Conservation (phyloP, 1,284 basidiomycete species). For the Trametes hirsuta region DNA sequence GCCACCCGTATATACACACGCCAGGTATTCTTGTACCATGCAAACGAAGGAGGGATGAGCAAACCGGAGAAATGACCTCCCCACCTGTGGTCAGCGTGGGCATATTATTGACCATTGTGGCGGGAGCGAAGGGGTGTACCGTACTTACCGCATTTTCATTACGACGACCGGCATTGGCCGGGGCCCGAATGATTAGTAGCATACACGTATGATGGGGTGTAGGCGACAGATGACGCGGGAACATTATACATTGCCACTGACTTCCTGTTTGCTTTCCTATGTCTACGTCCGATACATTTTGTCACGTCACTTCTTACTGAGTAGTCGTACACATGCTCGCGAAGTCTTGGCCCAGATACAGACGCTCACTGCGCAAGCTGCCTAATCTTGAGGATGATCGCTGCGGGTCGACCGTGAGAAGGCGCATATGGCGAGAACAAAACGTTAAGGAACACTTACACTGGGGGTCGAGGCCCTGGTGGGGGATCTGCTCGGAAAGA, state of each 20-base stretch:
- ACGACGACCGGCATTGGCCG: no score
- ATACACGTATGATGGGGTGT: no score
- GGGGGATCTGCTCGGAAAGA: slow-evolving; percentile 79
- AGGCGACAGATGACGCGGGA: background rate
- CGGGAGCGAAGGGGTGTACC: no score
- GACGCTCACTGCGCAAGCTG: slow-evolving; percentile 40
- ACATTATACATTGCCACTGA: slow-evolving; percentile 3
- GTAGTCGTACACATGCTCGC: slow-evolving; percentile 18
- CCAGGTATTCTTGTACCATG: no score
- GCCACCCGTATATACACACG: no score
- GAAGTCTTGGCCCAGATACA: background rate
- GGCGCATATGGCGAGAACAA: background rate
- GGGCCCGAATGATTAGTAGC: no score
- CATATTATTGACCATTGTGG: no score
- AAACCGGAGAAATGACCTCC: no score
- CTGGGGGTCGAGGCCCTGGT: slow-evolving; percentile 74
- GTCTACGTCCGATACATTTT: slow-evolving; percentile 6
- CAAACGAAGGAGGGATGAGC: no score
- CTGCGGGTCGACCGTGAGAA: slow-evolving; percentile 38
- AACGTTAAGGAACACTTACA: slow-evolving; percentile 45
- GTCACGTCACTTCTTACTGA: background rate
- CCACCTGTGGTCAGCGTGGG: no score
- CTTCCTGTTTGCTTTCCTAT: background rate
- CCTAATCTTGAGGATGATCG: slow-evolving; percentile 71
- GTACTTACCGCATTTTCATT: no score